Evolutionary conservation across 2,329 filamentous ascomycete genomes (phyloP).

Genomic region (Colletotrichum neosansevieriae): DNA sequence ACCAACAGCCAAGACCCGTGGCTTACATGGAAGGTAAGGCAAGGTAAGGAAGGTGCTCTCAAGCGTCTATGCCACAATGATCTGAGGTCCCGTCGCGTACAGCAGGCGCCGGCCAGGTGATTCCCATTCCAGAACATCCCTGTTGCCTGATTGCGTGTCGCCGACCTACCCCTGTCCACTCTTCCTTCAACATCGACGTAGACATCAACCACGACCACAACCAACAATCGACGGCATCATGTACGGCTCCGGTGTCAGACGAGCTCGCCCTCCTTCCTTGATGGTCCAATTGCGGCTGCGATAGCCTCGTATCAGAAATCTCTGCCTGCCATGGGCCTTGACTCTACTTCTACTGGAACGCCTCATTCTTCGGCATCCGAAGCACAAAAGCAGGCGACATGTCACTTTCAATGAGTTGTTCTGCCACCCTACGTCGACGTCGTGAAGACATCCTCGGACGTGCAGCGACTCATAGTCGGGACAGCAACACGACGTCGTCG

Average conservation of each 20-base stretch:
- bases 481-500: not conserved
- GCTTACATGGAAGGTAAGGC: too few species aligned
- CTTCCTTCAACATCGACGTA: not conserved
- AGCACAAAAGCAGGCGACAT: slow-evolving; percentile 18
- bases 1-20: too few species aligned
- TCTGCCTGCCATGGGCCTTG: not conserved
- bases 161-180: not conserved
- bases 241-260: not conserved
- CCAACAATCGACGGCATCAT: not conserved
- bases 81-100: slow-evolving; percentile 3
- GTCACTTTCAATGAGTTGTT: slow-evolving; percentile 26
- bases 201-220: not conserved
- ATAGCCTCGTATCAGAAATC: not conserved
- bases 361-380: not conserved
- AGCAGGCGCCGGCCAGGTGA: not conserved
- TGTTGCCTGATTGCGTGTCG: slow-evolving; percentile 11
- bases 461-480: not conserved
- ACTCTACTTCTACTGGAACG: not conserved
- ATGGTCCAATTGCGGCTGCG: not conserved
- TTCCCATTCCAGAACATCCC: slow-evolving; percentile 22
- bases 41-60: not conserved
- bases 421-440: slow-evolving; percentile 6
- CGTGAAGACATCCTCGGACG: not conserved
- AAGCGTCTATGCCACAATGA: slow-evolving; percentile 1
- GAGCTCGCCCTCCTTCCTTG: not conserved